A percentile compares a stretch with the other conserved stretches of the same genome.
phyloP scores from a whole-genome alignment of 495 filamentous ascomycete species.

The Penicillium goetzii region DNA sequence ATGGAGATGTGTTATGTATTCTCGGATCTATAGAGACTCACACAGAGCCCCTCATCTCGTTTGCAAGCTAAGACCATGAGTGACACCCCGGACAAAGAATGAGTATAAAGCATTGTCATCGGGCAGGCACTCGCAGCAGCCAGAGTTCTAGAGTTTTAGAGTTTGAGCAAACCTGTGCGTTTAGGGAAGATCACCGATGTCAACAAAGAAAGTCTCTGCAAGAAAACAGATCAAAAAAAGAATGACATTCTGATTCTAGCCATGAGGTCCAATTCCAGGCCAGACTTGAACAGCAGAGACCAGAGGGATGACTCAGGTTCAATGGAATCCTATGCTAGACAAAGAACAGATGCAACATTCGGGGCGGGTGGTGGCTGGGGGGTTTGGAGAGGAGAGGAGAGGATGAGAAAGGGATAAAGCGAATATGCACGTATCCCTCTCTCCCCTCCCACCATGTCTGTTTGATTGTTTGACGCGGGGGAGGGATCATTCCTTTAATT shows the following conservation, averaged over 20 bases:
- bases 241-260: slow-evolving; percentile 18
- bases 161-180: slow-evolving; percentile 4
- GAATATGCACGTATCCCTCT: slow-evolving; percentile 4
- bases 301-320: slow-evolving; percentile 3
- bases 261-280: background rate
- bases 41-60: background rate
- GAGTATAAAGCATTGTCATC: slow-evolving; percentile 12
- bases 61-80: slow-evolving; percentile 4
- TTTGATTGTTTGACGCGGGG: background rate
- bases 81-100: background rate
- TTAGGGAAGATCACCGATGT: background rate
- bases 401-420: slow-evolving; percentile 6
- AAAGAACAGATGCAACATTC: slow-evolving; percentile 6
- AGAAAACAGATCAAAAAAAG: background rate
- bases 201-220: slow-evolving; percentile 10
- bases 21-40: slow-evolving; percentile 1
- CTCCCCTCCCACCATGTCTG: background rate
- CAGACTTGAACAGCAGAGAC: slow-evolving; percentile 3
- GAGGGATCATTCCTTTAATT: background rate
- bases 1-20: slow-evolving; percentile 16
- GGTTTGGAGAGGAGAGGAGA: background rate
- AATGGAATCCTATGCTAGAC: slow-evolving; percentile 7
- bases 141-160: background rate
- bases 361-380: slow-evolving; percentile 6
- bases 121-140: background rate